phyloP scores from a whole-genome alignment of 2,329 filamentous ascomycete genomes.

The Hymenoscyphus scutula region DNA sequence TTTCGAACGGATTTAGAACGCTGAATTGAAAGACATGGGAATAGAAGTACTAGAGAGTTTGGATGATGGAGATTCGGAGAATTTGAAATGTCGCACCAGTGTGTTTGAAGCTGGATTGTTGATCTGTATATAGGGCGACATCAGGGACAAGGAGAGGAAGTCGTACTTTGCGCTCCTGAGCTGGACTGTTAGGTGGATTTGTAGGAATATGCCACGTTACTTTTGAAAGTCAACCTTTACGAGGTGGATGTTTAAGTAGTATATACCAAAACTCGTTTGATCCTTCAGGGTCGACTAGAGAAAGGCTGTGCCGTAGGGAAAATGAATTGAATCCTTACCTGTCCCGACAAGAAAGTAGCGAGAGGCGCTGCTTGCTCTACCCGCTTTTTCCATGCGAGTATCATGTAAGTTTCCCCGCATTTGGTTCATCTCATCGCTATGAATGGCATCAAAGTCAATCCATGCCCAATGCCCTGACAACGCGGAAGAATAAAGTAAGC shows the following conservation, averaged over 20 bases:
- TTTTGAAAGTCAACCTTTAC: neutral
- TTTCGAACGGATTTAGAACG: neutral
- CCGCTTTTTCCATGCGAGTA: neutral
- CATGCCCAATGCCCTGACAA: neutral
- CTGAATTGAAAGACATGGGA: neutral
- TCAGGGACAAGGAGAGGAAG: too few species aligned
- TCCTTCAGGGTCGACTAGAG: neutral
- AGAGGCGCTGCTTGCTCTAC: neutral
- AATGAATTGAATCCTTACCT: neutral
- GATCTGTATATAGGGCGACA: too few species aligned
- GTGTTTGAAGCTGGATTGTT: too few species aligned
- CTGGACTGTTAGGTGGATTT: neutral
- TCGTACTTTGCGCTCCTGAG: neutral
- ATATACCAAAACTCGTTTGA: neutral
- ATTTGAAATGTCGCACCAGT: too few species aligned
- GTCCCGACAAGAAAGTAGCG: neutral
- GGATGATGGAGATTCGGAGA: neutral
- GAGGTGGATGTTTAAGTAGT: neutral
- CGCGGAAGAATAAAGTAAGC: neutral
- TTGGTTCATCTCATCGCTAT: neutral
- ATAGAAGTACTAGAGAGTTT: neutral
- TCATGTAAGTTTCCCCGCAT: neutral
- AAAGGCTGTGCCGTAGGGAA: neutral
- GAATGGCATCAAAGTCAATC: conserved; percentile 3
- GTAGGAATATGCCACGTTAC: neutral